Base-by-base conservation (phyloP, 768 basidiomycete genomes). In the Suillus lakei region DNA sequence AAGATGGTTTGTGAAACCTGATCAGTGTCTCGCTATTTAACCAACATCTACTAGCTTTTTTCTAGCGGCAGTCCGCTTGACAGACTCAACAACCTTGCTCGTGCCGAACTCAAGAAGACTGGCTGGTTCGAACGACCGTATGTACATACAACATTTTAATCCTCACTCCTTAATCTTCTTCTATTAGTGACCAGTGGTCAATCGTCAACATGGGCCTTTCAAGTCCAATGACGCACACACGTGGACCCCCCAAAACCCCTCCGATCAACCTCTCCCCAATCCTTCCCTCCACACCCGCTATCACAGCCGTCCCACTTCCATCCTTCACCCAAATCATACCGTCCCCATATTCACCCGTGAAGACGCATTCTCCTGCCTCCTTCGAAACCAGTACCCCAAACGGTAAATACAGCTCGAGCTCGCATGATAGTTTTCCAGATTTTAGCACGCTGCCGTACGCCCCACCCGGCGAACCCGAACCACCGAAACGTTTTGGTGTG, bases 51-150 rank as follows among this genome's bases (percentile, higher is more conserved):
- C 74, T 38, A 77, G 61, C 46, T 54, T n/a, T 54, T 32, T 4
- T 32, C 66, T 62, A 66, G 63, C 2, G 65, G 62, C 36, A 76
- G 74, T 64, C 74, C 76, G 4, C 48, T 76, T 60, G 74, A 76
- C 54, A 74, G 74, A 15, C 72, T 76, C 1, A 74, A 75, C 44
- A 69, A 68, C 2, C 54, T 75, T 60, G 74, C 76, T 2, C 66
- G 74, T 36, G 67, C 67, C 55, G 76, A 75, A 32, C 48, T 75
- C 10, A 77, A 75, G 66, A 77, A 70, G 50, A 68, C 72, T 5
- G 76, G 76, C 26, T 75, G 74, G 74, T 66, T 75, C 6, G 74
- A 75, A 67, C 73, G 75, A 68, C 46, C 34, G 74, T 75, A 58
- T 8, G 74, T 58, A 66, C 18, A 3, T 10, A 13, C 0, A n/a